phyloP scores from a whole-genome alignment of 805 yeast genomes.

The Wickerhamomyces rabaulensis region DNA sequence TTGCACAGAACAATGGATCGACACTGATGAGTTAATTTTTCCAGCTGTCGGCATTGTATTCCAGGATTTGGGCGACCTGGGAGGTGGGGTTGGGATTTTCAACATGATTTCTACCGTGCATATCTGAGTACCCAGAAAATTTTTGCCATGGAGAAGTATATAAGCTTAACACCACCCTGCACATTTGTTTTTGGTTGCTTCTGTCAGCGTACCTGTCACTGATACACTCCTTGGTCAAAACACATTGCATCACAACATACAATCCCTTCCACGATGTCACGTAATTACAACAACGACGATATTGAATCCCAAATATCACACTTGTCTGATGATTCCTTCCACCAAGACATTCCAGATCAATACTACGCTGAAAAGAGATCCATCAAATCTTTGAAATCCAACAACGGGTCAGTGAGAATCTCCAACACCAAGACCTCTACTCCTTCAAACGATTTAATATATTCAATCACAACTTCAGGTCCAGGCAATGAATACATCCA shows the following conservation, averaged over 20 bases:
- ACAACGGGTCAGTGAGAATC: neutral
- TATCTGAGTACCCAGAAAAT: neutral
- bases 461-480: conserved; percentile 23
- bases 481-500: conserved; percentile 21
- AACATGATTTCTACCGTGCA: neutral
- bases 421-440: neutral
- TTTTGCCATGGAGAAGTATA: neutral
- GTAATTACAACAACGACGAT: conserved; percentile 2
- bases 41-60: neutral
- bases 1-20: too few relatives aligned
- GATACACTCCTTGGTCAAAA: too few relatives aligned
- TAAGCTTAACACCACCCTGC: too few relatives aligned
- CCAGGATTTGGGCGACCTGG: neutral
- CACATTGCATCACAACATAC: neutral
- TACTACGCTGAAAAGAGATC: conserved; percentile 3
- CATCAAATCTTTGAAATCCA: neutral
- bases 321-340: conserved; percentile 11
- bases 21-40: too few relatives aligned
- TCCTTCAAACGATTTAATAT: conserved; percentile 9
- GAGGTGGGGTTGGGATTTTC: too few relatives aligned
- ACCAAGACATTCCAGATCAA: conserved; percentile 5
- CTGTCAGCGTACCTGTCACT: too few relatives aligned
- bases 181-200: too few relatives aligned
- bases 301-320: conserved; percentile 13
- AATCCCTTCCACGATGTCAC: neutral